These are phyloP conservation scores for Beauveria sp. DNA, from an alignment of 2,329 filamentous ascomycete species.

Conservation along the genomic window DNA sequence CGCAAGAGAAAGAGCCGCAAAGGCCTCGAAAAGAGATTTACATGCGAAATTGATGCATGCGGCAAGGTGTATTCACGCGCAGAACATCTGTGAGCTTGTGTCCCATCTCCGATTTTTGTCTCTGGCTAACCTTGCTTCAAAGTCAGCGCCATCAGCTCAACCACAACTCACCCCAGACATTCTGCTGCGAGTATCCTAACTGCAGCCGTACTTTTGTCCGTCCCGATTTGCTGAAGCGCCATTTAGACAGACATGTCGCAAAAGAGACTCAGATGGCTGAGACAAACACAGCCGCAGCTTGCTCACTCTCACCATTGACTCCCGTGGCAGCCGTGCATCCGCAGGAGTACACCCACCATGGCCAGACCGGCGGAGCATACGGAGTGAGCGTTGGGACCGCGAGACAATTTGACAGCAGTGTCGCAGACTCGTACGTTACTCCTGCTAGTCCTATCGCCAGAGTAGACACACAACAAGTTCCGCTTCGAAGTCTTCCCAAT, in stretches of 20 bases:
- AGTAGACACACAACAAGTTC: background rate
- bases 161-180: constrained; percentile 92
- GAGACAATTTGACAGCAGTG: background rate
- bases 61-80: constrained; percentile 95
- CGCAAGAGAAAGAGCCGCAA: constrained; percentile 62
- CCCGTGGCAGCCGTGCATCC: background rate
- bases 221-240: constrained; percentile 82
- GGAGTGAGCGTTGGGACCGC: background rate
- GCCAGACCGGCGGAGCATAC: background rate
- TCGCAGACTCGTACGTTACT: background rate
- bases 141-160: constrained; percentile 89
- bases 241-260: constrained; percentile 72
- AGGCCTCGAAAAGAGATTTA: constrained; percentile 72
- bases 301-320: constrained; percentile 1
- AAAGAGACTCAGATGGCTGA: constrained; percentile 57
- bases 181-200: constrained; percentile 84
- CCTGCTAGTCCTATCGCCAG: background rate
- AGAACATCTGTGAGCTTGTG: constrained; percentile 70
- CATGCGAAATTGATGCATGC: constrained; percentile 78
- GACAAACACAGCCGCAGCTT: background rate
- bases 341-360: background rate
- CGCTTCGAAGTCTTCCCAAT: background rate
- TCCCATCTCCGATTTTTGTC: constrained; percentile 13
- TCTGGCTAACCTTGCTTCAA: constrained; percentile 14
- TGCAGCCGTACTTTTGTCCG: constrained; percentile 88